These are phyloP conservation scores for Amyloporia xantha DNA, from an alignment of 768 basidiomycete genomes.

Conservation along the genomic window DNA sequence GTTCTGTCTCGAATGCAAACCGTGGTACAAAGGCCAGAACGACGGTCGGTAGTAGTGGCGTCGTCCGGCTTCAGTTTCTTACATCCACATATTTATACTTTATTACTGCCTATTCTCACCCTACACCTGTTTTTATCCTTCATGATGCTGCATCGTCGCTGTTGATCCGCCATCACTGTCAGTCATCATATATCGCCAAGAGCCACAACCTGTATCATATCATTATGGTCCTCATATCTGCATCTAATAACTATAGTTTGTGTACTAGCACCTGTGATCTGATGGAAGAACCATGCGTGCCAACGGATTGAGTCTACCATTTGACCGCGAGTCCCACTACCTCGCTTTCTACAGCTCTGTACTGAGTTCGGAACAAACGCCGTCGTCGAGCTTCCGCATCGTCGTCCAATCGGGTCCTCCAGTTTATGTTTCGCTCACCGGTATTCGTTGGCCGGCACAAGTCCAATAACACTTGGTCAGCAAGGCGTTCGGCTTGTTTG, in stretches of 20 bases:
- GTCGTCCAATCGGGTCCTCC: constrained; percentile 34
- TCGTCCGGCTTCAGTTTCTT: not conserved
- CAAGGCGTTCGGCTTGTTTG: constrained; percentile 30
- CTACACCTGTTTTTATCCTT: constrained; percentile 1
- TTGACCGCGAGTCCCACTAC: constrained; percentile 26
- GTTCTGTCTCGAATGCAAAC: constrained; percentile 27
- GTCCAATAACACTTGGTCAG: constrained; percentile 34
- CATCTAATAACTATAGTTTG: not conserved
- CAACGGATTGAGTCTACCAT: constrained; percentile 1
- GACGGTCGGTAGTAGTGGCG: constrained; percentile 11
- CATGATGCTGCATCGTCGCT: constrained; percentile 3
- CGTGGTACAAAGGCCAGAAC: constrained; percentile 20
- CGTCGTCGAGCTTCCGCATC: constrained; percentile 37
- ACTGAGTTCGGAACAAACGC: constrained; percentile 66
- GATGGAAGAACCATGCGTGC: too few species aligned
- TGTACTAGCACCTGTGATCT: not conserved
- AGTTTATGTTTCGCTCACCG: constrained; percentile 8
- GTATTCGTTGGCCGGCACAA: constrained; percentile 26
- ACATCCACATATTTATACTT: constrained; percentile 1
- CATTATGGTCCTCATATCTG: constrained; percentile 1
- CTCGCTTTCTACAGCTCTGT: constrained; percentile 82
- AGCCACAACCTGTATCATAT: not conserved
- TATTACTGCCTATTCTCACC: not conserved
- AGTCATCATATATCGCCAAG: not conserved
- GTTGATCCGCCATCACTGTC: constrained; percentile 1